Evolutionary conservation across 1,284 basidiomycete species (phyloP).

Genomic region (Ustilago cynodontis): DNA sequence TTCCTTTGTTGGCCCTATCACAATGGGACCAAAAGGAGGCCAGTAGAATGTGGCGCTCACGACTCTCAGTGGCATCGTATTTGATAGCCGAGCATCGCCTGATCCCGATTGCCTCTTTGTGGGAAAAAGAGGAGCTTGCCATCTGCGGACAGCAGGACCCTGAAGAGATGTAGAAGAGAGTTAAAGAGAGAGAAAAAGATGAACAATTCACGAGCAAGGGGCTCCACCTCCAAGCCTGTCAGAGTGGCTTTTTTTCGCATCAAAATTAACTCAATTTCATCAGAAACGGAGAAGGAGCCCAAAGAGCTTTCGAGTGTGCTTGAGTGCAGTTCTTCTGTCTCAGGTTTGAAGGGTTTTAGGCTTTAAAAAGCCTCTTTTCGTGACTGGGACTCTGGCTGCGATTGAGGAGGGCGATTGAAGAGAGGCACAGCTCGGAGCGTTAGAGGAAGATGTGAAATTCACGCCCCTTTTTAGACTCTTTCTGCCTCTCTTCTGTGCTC

Average conservation of each 20-base stretch:
- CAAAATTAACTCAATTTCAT: background rate
- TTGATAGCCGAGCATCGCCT: constrained; percentile 1
- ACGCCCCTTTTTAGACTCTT: too few relatives aligned
- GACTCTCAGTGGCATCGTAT: background rate
- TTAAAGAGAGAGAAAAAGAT: too few relatives aligned
- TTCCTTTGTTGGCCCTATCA: too few relatives aligned
- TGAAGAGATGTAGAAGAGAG: background rate
- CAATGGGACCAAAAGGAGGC: background rate
- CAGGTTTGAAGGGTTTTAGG: background rate
- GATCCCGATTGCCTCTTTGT: background rate
- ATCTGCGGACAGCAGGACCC: background rate
- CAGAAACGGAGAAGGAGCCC: background rate
- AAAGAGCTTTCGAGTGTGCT: background rate
- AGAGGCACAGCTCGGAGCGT: too few relatives aligned
- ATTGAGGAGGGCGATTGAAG: too few relatives aligned
- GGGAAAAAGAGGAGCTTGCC: background rate
- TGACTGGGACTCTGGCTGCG: too few relatives aligned
- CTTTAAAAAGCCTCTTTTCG: background rate
- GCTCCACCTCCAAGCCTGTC: background rate
- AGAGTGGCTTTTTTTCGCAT: background rate
- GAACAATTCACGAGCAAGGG: constrained; percentile 1
- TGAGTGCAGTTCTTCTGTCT: background rate
- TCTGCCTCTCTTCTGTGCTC: too few relatives aligned
- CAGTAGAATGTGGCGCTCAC: background rate
- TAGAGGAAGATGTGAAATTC: too few relatives aligned